A percentile compares a stretch with the other conserved stretches of the same genome.
phyloP scores from a whole-genome alignment of 1,139 yeast species.

The Hyphopichia wangnamkhiaoensis region DNA sequence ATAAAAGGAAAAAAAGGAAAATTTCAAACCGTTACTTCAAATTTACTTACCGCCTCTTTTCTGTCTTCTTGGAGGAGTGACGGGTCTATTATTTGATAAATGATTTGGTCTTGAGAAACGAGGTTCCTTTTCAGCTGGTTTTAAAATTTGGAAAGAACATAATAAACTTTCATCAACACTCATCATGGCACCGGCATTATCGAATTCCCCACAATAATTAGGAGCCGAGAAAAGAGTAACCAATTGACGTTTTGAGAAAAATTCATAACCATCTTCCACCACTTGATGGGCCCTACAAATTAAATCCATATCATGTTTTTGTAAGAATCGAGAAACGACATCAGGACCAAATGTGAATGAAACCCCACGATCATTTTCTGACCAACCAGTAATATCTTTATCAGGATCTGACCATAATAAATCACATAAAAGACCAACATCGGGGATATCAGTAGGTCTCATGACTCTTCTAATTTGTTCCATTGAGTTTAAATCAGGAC shows the following conservation, averaged over 20 bases:
- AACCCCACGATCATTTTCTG: slow-evolving; percentile 97
- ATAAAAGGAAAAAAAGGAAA: slow-evolving; percentile 5
- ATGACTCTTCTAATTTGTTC: slow-evolving; percentile 97
- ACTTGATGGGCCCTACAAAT: slow-evolving; percentile 99
- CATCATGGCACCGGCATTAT: slow-evolving; percentile 99
- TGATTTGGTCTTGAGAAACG: slow-evolving; percentile 59
- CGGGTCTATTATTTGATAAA: slow-evolving; percentile 55
- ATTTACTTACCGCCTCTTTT: slow-evolving; percentile 58
- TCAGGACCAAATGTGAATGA: slow-evolving; percentile 98
- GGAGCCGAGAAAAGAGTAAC: slow-evolving; percentile 96
- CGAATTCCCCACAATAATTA: slow-evolving; percentile 97
- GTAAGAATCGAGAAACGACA: slow-evolving; percentile 89
- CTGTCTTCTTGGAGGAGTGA: slow-evolving; percentile 71
- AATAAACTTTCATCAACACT: slow-evolving; percentile 93
- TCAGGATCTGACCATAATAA: slow-evolving; percentile 98
- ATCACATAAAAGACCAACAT: slow-evolving; percentile 93
- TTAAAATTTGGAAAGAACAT: slow-evolving; percentile 96
- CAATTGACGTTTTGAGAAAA: slow-evolving; percentile 90
- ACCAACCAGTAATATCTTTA: slow-evolving; percentile 97
- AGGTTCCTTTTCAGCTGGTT: slow-evolving; percentile 91
- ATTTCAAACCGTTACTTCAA: neutral
- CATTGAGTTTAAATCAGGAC: slow-evolving; percentile 96
- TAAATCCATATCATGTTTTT: slow-evolving; percentile 95
- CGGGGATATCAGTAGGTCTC: slow-evolving; percentile 99
- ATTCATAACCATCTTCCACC: slow-evolving; percentile 98